A percentile compares a stretch with the other conserved stretches of the same genome.
Conservation (phyloP, 805 yeast genomes). For the Yamadazyma scolyti region DNA sequence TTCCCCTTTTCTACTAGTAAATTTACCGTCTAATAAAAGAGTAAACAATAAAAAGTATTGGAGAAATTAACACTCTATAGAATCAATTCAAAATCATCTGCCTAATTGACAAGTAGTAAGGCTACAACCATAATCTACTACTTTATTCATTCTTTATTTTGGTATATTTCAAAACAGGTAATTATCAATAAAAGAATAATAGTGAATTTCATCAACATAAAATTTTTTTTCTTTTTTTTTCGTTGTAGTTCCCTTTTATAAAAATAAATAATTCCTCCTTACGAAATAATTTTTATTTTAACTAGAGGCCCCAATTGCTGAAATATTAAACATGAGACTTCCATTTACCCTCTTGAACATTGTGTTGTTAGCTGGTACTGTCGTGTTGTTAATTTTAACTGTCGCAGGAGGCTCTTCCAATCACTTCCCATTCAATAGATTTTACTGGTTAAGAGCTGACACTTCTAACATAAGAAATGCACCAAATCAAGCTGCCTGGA, state of each 20-base stretch:
- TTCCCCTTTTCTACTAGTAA: too few relatives aligned
- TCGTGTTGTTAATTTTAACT: slow-evolving; percentile 48
- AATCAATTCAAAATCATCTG: too few relatives aligned
- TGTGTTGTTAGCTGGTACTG: slow-evolving; percentile 38
- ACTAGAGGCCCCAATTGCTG: neutral
- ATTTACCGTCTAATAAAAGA: too few relatives aligned
- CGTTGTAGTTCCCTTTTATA: neutral
- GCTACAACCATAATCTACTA: too few relatives aligned
- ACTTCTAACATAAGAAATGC: slow-evolving; percentile 56
- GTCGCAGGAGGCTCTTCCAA: slow-evolving; percentile 62
- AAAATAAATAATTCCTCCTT: slow-evolving; percentile 1
- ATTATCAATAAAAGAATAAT: slow-evolving; percentile 7
- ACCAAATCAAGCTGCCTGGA: slow-evolving; percentile 65
- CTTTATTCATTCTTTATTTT: too few relatives aligned
- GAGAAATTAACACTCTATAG: too few relatives aligned
- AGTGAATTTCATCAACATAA: slow-evolving; percentile 6
- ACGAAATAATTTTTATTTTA: neutral
- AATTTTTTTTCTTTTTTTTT: slow-evolving; percentile 1
- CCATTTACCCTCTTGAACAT: slow-evolving; percentile 32
- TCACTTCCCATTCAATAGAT: slow-evolving; percentile 58
- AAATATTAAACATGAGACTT: slow-evolving; percentile 23
- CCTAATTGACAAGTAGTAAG: too few relatives aligned
- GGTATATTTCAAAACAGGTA: slow-evolving; percentile 6
- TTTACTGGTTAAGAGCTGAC: slow-evolving; percentile 80
- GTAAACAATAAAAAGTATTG: too few relatives aligned